Evolutionary conservation across 495 filamentous ascomycete genomes (phyloP).

Genomic region (Aspergillus heteromorphus): DNA sequence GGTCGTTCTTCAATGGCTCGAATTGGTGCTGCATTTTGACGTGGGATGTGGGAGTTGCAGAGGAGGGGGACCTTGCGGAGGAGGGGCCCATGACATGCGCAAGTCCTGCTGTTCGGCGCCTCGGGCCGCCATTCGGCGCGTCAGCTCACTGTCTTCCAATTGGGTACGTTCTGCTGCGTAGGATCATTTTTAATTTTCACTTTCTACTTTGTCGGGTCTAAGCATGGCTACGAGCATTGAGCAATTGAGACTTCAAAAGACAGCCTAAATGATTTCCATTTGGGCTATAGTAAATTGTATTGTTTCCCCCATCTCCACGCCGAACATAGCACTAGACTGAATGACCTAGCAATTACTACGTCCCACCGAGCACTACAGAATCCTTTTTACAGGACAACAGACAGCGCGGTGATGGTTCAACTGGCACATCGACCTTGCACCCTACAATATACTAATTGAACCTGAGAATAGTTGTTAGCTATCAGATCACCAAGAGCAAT

Average conservation of each 20-base stretch:
- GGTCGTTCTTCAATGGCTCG: slow-evolving; percentile 79
- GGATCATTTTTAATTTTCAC: too few species aligned
- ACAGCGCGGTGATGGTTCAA: neutral
- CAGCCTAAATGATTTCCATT: neutral
- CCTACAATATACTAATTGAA: neutral
- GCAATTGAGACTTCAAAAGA: neutral
- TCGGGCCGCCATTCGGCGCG: slow-evolving; percentile 12
- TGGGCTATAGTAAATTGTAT: neutral
- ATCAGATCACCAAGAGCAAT: neutral
- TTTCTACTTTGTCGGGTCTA: too few species aligned
- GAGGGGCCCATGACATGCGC: slow-evolving; percentile 21
- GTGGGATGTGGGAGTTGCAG: slow-evolving; percentile 17
- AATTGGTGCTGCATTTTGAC: slow-evolving; percentile 60
- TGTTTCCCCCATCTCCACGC: neutral
- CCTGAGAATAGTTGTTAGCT: slow-evolving; percentile 9
- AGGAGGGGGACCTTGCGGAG: slow-evolving; percentile 17
- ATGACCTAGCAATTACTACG: neutral
- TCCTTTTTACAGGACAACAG: neutral
- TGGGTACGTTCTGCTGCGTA: too few species aligned
- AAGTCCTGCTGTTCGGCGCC: slow-evolving; percentile 15
- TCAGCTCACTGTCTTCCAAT: too few species aligned
- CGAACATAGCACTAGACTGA: neutral
- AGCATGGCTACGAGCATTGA: too few species aligned
- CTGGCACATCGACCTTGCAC: neutral
- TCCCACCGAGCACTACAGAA: neutral